Conservation (phyloP, 805 yeast species). For the Candida tibetensis region DNA sequence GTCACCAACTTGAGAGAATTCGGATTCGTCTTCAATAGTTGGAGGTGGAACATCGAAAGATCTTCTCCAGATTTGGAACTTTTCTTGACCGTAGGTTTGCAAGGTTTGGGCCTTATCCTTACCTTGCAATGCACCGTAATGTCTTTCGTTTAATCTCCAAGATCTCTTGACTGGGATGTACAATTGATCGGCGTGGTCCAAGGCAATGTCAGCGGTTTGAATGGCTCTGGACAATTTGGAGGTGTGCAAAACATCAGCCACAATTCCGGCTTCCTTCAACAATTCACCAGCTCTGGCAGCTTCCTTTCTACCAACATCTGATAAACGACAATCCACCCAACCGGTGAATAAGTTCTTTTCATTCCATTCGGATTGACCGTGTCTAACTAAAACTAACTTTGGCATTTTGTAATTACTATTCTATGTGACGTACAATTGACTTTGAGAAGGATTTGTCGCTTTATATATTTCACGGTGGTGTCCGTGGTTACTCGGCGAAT, state of each 20-base stretch:
- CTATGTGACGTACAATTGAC: too few relatives aligned
- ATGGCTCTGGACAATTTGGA: conserved; percentile 92
- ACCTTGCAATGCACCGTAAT: conserved; percentile 98
- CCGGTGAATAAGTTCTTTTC: conserved; percentile 98
- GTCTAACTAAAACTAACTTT: conserved; percentile 89
- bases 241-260: conserved; percentile 87
- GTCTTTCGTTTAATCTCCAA: conserved; percentile 99
- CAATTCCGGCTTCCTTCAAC: conserved; percentile 78
- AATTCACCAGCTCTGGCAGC: conserved; percentile 93
- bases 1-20: conserved; percentile 84
- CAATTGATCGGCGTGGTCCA: conserved; percentile 82
- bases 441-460: conserved; percentile 2
- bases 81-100: conserved; percentile 82
- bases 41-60: conserved; percentile 97
- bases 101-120: conserved; percentile 95
- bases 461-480: background rate
- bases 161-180: conserved; percentile 91
- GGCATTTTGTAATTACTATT: conserved; percentile 28
- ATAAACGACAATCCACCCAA: conserved; percentile 93
- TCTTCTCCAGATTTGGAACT: conserved; percentile 97
- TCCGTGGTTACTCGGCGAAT: conserved; percentile 1
- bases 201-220: conserved; percentile 94
- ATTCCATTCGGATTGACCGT: conserved; percentile 99
- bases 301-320: conserved; percentile 82
- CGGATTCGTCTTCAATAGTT: conserved; percentile 67